These are phyloP conservation scores for Kitagawia praeruptora DNA, from an alignment of 129 eudicot species.

Conservation along the genomic window DNA sequence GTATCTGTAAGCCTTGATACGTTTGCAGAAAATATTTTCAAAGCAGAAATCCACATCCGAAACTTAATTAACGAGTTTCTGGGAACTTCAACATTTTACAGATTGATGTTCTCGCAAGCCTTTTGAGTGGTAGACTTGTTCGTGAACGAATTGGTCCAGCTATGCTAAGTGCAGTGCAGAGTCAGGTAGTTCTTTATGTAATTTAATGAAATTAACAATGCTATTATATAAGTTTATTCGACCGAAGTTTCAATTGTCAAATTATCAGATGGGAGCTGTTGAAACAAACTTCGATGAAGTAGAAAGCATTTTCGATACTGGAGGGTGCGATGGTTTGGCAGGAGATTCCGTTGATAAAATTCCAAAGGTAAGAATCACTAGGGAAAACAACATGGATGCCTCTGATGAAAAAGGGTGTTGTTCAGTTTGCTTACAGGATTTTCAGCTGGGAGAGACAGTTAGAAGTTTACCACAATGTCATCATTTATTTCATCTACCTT, in stretches of 20 bases:
- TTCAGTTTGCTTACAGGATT: slow-evolving; percentile 97
- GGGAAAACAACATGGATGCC: slow-evolving; percentile 55
- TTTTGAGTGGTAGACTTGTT: slow-evolving; percentile 91
- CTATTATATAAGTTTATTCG: neutral
- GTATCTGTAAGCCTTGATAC: neutral
- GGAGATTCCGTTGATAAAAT: slow-evolving; percentile 75
- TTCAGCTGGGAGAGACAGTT: slow-evolving; percentile 67
- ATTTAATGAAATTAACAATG: neutral
- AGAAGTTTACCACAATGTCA: slow-evolving; percentile 91
- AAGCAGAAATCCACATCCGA: neutral
- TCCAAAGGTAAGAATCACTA: slow-evolving; percentile 63
- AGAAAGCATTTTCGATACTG: slow-evolving; percentile 69
- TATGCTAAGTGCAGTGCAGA: slow-evolving; percentile 97
- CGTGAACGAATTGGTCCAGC: slow-evolving; percentile 99
- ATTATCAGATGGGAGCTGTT: slow-evolving; percentile 83
- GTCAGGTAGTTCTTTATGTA: slow-evolving; percentile 52
- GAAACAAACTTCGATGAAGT: slow-evolving; percentile 75
- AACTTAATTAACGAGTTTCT: neutral
- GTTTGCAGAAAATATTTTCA: neutral
- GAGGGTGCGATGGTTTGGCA: slow-evolving; percentile 72
- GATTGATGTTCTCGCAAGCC: slow-evolving; percentile 94
- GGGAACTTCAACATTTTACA: slow-evolving; percentile 18
- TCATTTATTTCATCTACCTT: slow-evolving; percentile 90
- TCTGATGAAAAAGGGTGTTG: slow-evolving; percentile 83
- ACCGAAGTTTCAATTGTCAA: neutral